phyloP scores from a whole-genome alignment of 306 rosid species.

The Fragaria ananassa region DNA sequence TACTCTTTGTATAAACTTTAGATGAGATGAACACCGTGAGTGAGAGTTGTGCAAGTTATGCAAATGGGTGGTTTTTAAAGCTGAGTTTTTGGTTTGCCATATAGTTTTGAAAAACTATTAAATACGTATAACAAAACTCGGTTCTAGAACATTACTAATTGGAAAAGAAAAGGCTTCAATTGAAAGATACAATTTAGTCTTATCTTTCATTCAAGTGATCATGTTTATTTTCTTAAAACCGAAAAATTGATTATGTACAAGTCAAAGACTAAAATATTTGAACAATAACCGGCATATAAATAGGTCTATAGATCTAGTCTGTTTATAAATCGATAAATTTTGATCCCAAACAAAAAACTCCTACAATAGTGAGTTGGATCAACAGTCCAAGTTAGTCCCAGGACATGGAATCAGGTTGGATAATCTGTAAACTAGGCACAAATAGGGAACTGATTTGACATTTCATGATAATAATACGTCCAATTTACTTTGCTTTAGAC shows the following conservation, averaged over 20 bases:
- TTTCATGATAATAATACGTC: not conserved
- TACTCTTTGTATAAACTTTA: not conserved
- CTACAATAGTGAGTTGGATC: not conserved
- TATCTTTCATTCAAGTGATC: too few species aligned
- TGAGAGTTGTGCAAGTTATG: not conserved
- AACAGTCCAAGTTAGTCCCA: not conserved
- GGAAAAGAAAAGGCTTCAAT: not conserved
- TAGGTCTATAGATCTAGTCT: not conserved
- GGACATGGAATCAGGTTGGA: not conserved
- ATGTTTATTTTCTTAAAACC: too few species aligned
- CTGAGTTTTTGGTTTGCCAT: not conserved
- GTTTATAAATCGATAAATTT: not conserved
- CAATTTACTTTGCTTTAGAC: not conserved
- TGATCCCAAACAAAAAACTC: not conserved
- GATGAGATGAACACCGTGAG: not conserved
- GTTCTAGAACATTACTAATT: not conserved
- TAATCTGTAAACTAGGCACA: not conserved
- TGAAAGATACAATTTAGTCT: too few species aligned
- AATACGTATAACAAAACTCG: not conserved
- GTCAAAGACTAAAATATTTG: not conserved
- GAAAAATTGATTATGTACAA: too few species aligned
- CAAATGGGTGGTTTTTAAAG: not conserved
- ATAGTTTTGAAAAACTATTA: too few species aligned
- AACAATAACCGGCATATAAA: not conserved
- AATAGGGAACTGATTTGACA: not conserved